Evolutionary conservation across 148 eudicot genomes (phyloP), one percentile per base, ranked within the genome.

Genomic region (Pouteria glomerata): DNA sequence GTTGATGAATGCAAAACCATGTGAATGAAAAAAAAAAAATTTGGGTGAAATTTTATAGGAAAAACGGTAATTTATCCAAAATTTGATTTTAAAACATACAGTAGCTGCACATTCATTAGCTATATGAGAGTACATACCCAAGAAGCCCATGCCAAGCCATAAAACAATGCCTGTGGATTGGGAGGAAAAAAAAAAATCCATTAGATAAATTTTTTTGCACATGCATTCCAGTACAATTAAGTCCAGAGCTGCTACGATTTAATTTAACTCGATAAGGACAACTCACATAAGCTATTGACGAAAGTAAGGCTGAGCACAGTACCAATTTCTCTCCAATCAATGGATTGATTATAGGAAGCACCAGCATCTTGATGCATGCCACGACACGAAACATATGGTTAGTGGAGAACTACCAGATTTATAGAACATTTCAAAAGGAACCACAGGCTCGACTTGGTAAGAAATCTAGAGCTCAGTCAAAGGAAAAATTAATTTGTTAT

Each of bases 61-160:
- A 11, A 44, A 44, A 44, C 1, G 1, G 11, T 2, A 44, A 44
- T 6, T 44, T 48, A 48, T 21, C n/a, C 52, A 16, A 15, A 31
- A 13, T 58, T 30, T 30, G 35, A 2, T 61, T 30, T 19, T 14
- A 34, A 61, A 35, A n/a, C 45, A 34, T 24, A 34, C 19, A 35
- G 19, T 35, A 33, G 7, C 12, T 35, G 14, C 2, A n/a, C 67
- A 21, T 26, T n/a, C 10, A 33, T 70, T 7, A 58, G 29, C 70
- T n/a, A 74, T 14, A 35, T 47, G 19, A 65, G 24, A 64, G 29
- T 69, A 69, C 88, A 48, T 88, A 93, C 98, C 98, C 98, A 93
- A 61, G 85, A 66, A 74, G 94, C 97, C 98, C 98, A 93, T 65
- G 98, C 98, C 76, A 90, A 84, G 47, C 98, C 95, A 69, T 93